These are phyloP conservation scores for Gossypium mustelinum DNA, from an alignment of 345 rosid genomes.

Conservation along the genomic window DNA sequence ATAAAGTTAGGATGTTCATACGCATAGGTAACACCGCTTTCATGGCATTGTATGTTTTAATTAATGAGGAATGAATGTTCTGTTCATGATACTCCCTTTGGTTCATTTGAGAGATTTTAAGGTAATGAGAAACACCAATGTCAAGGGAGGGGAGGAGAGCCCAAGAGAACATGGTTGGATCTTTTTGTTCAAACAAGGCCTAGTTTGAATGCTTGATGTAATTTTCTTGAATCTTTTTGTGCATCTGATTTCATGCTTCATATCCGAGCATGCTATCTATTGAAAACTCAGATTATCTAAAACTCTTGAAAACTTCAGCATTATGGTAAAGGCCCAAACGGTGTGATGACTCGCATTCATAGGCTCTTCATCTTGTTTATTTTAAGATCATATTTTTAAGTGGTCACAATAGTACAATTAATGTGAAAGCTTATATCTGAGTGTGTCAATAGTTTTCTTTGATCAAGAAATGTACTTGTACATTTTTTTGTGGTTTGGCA, in stretches of 20 bases:
- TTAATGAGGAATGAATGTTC: background rate
- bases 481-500: background rate
- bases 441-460: background rate
- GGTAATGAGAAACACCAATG: background rate
- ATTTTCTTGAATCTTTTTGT: background rate
- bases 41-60: background rate
- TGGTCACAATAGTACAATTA: background rate
- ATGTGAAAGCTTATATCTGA: background rate
- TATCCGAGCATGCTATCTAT: background rate
- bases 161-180: background rate
- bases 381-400: background rate
- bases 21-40: no score
- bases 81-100: background rate
- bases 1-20: background rate
- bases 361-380: background rate
- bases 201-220: no score
- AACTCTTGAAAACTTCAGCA: background rate
- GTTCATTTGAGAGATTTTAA: background rate
- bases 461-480: conserved; percentile 5
- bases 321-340: background rate
- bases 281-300: background rate
- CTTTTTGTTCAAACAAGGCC: background rate
- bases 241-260: background rate
- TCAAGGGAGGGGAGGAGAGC: background rate
- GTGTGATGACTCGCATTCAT: background rate